A percentile compares a stretch with the other conserved stretches of the same genome.
These are phyloP conservation scores for Pseudogymnoascus pannorum DNA, from an alignment of 2,329 filamentous ascomycete genomes.

Conservation along the genomic window DNA sequence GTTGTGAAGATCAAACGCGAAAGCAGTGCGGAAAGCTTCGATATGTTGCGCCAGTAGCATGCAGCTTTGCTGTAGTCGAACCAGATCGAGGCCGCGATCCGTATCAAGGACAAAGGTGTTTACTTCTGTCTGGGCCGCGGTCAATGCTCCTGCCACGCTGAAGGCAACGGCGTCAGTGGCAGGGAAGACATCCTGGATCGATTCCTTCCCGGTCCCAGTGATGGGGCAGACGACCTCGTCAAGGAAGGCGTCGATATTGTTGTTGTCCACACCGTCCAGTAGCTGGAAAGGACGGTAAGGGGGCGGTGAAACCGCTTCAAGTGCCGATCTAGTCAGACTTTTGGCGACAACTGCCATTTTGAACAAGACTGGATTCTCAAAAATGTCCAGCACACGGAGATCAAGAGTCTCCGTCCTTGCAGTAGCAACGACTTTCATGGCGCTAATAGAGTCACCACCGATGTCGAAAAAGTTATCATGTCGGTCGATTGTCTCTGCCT, in stretches of 20 bases:
- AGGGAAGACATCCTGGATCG: slow-evolving; percentile 30
- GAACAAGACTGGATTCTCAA: slow-evolving; percentile 25
- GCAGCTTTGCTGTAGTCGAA: not conserved
- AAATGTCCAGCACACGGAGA: slow-evolving; percentile 49
- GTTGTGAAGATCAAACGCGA: slow-evolving; percentile 33
- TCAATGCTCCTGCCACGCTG: slow-evolving; percentile 8
- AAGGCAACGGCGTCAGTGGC: not conserved
- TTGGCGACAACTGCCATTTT: slow-evolving; percentile 24
- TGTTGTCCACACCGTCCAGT: slow-evolving; percentile 32
- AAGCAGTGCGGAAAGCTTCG: not conserved
- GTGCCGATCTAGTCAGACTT: no score
- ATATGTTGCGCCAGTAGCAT: no score
- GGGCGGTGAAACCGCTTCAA: no score
- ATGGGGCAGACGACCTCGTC: slow-evolving; percentile 15
- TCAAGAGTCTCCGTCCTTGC: slow-evolving; percentile 41
- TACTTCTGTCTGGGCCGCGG: slow-evolving; percentile 15
- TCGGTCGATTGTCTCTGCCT: slow-evolving; percentile 41
- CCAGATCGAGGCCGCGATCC: not conserved
- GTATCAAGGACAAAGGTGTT: not conserved
- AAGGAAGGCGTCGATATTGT: slow-evolving; percentile 22
- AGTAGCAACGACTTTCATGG: slow-evolving; percentile 54
- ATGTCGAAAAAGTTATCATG: slow-evolving; percentile 55
- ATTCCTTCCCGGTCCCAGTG: not conserved
- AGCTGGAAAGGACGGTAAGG: slow-evolving; percentile 22
- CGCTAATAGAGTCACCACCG: slow-evolving; percentile 52